These are phyloP conservation scores for Lentithecium fluviatile DNA, from an alignment of 495 filamentous ascomycete genomes.

Conservation along the genomic window DNA sequence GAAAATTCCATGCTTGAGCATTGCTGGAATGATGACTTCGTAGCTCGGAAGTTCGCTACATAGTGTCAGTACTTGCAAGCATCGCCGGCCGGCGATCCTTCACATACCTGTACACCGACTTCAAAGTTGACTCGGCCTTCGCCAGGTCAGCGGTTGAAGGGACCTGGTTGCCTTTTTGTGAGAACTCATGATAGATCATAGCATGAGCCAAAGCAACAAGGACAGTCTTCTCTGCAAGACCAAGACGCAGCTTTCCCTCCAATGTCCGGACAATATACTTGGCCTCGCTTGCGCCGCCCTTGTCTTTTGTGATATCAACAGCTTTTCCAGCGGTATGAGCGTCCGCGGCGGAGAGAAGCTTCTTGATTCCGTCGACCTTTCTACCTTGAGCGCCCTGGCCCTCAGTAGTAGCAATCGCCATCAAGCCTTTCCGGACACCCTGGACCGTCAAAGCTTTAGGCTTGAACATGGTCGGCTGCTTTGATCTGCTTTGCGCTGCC, in stretches of 20 bases:
- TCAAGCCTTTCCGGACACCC: constrained; percentile 83
- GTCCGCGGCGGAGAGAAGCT: constrained; percentile 85
- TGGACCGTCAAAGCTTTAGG: constrained; percentile 85
- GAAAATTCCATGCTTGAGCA: constrained; percentile 82
- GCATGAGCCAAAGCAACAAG: constrained; percentile 87
- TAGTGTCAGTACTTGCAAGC: constrained; percentile 6
- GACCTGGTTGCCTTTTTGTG: constrained; percentile 61
- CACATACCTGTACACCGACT: constrained; percentile 80
- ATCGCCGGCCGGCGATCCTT: not conserved
- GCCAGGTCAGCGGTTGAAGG: constrained; percentile 72
- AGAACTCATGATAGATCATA: constrained; percentile 75
- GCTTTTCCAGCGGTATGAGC: constrained; percentile 65
- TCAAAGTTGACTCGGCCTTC: constrained; percentile 80
- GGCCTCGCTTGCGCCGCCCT: constrained; percentile 90
- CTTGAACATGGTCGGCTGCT: constrained; percentile 96
- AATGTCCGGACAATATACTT: constrained; percentile 91
- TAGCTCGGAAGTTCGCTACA: constrained; percentile 85
- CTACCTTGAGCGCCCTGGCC: constrained; percentile 85
- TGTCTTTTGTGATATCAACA: constrained; percentile 85
- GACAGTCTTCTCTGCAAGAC: constrained; percentile 88
- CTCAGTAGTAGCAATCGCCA: constrained; percentile 80
- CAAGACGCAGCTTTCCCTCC: constrained; percentile 89
- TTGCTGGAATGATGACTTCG: constrained; percentile 87
- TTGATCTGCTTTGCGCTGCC: constrained; percentile 88
- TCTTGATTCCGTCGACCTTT: constrained; percentile 94